Conservation (phyloP, 129 eudicot genomes). For the Solidago caesia region DNA sequence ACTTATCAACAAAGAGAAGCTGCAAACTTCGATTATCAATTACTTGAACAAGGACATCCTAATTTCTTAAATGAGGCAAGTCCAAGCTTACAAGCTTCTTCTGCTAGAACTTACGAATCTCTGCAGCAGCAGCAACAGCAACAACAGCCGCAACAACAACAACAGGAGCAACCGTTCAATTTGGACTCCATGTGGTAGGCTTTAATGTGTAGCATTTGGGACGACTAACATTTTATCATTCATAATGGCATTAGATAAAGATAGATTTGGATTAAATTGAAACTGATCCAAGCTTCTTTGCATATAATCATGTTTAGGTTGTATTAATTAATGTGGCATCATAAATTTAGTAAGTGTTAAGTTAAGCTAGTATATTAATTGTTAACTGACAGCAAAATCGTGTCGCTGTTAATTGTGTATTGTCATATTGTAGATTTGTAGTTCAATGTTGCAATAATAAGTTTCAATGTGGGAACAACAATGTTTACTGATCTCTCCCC, state of each 20-base stretch:
- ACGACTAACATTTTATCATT: conserved; percentile 35
- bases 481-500: background rate
- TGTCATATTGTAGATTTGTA: conserved; percentile 4
- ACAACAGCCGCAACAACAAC: conserved; percentile 32
- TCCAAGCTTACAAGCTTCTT: conserved; percentile 44
- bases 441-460: conserved; percentile 20
- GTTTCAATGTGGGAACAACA: conserved; percentile 10
- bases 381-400: conserved; percentile 24
- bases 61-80: conserved; percentile 35
- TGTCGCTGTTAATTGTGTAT: conserved; percentile 16
- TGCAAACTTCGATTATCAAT: conserved; percentile 36
- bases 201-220: conserved; percentile 14
- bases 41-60: conserved; percentile 51
- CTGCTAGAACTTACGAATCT: conserved; percentile 43
- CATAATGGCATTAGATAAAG: conserved; percentile 25
- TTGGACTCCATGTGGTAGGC: conserved; percentile 80
- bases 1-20: conserved; percentile 55
- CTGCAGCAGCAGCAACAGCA: conserved; percentile 35
- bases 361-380: conserved; percentile 19
- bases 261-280: background rate
- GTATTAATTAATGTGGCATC: conserved; percentile 14
- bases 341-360: conserved; percentile 17
- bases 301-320: conserved; percentile 14
- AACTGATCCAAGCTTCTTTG: conserved; percentile 18
- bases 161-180: conserved; percentile 65